Base-by-base conservation (phyloP, 371 early-diverging fungal species). In the Mucor mucedo region DNA sequence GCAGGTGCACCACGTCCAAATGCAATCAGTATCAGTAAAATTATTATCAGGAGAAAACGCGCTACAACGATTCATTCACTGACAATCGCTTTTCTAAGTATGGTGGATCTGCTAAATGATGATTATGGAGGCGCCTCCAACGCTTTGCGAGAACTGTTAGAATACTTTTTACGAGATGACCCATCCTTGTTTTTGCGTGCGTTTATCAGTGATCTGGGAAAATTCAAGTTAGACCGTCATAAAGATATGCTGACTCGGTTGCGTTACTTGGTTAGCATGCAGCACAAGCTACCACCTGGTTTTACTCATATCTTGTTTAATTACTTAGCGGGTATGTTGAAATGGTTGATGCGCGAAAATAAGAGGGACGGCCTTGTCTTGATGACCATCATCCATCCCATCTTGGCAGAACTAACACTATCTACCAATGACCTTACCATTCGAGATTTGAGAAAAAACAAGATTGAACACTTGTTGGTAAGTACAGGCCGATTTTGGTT, bases 401-500 rank as follows among this genome's bases (percentile, higher is more conserved):
- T 88, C 16, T 55, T 88, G 52, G 82, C 83, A 2, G 84, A 87
- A 49, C 59, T 89, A 2, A 78, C 81, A 4, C 65, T 84, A 4
- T 85, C 87, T 0, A 84, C 86, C 2, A 85, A 86, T 47, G 87
- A 87, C 33, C 63, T 88, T 5, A 79, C 86, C 2, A 80, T 79
- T 66, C 72, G 87, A 35, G 88, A 89, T 54, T 63, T 89, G 30
- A 80, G 86, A 52, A 83, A 88, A 62, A 84, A 85, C 67, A 89
- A 89, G 52, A 78, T 88, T 40, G 89, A 89, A 38, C 65, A 80
- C 41, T 65, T 86, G 50, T 62, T 87, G 30, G 65, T 75, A 2
- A 82, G 79, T 44, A 82, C 85, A 3, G 88, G 87, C 8, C 81
- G 80, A 3, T 86, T 89, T 59, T 87, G 88, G 87, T 86, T 89